These are phyloP conservation scores for Skeletonema tropicum DNA, from an alignment of 108 stramenopile genomes.

Conservation along the genomic window DNA sequence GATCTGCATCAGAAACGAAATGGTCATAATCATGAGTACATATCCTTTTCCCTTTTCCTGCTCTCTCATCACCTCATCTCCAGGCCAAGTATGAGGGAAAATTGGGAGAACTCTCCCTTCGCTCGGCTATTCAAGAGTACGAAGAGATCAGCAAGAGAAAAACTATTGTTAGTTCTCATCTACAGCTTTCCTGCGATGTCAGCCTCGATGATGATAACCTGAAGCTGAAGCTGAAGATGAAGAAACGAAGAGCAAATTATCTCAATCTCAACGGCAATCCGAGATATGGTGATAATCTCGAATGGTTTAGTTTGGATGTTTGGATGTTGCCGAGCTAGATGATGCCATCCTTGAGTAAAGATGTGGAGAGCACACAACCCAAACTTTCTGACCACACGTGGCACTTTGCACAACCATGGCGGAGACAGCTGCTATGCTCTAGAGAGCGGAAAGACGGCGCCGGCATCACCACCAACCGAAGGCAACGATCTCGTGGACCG, in stretches of 20 bases:
- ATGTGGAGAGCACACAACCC: too few species aligned
- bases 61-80: neutral
- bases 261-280: constrained; percentile 31
- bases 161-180: constrained; percentile 33
- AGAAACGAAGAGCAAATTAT: constrained; percentile 46
- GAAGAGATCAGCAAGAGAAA: constrained; percentile 33
- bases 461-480: too few species aligned
- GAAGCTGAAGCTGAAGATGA: too few species aligned
- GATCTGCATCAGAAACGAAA: neutral
- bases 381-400: too few species aligned
- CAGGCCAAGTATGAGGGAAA: constrained; percentile 41
- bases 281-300: constrained; percentile 43
- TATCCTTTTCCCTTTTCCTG: neutral
- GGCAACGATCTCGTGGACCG: too few species aligned
- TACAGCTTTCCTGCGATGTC: constrained; percentile 39
- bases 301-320: constrained; percentile 53
- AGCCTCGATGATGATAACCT: constrained; percentile 38
- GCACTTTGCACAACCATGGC: too few species aligned
- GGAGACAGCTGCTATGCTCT: too few species aligned
- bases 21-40: neutral
- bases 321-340: constrained; percentile 41
- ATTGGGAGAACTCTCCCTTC: constrained; percentile 9
- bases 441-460: too few species aligned
- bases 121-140: constrained; percentile 40
- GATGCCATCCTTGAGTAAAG: constrained; percentile 17